Evolutionary conservation across 1,284 basidiomycete species (phyloP), one percentile per base, ranked within the genome.

Genomic region (Flammula alnicola): DNA sequence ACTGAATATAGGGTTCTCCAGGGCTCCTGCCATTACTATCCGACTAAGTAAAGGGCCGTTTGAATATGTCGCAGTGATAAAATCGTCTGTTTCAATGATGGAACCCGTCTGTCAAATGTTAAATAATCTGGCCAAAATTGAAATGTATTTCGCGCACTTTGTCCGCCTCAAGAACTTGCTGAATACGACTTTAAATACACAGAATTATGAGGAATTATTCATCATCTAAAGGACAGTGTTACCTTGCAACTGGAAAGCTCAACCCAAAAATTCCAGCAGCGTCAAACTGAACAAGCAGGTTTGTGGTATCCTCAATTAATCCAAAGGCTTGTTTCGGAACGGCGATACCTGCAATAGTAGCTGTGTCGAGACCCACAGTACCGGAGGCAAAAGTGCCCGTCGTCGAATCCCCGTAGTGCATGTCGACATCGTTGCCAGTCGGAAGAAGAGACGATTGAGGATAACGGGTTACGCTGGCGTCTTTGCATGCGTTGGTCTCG

Each of bases 241-340:
- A 71, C 71, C 71, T 72, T 46, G 66, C 70, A 19, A 62, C 59
- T n/a, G 70, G 68, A 55, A 71, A 73, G 14, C 81, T 79, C 4
- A 84, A 60, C 0, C 81, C 82, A 53, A 83, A 72, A 17, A 83
- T 80, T 1, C 81, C 81, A n/a, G 72, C 67, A 4, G 74, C 68
- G 16, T 70, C 72, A 11, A 70, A 74, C 31, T 74, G 63, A 17
- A 74, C 59, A 5, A 81, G 70, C 11, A 66, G 68, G 17, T 79
- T 80, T 41, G 76, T 73, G 3, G 81, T 83, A 25, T 76, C 64
- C 51, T 80, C 75, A 27, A 83, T 74, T 3, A 78, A 71, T 20
- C 73, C 77, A 51, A 83, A 80, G 31, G 69, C 68, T 55, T 83
- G 81, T 38, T 70, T 58, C 6, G 61, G 51, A 33, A 79, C 61